phyloP scores from a whole-genome alignment of 2,329 filamentous ascomycete genomes.

The Penicillium sp. region DNA sequence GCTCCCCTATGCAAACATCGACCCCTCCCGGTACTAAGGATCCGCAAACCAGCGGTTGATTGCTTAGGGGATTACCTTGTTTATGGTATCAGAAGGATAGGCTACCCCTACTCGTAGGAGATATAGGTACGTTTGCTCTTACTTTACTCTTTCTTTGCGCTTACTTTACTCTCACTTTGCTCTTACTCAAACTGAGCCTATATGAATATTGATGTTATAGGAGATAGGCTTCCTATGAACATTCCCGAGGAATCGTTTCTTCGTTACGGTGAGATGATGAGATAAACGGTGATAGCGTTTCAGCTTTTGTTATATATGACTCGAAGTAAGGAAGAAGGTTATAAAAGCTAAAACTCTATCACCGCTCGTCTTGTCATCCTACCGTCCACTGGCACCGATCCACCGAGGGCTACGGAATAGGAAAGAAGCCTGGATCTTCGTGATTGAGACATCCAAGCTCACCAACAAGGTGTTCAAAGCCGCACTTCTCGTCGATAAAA shows the following conservation, averaged over 20 bases:
- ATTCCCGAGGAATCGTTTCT: conserved; percentile 14
- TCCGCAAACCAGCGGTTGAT: neutral
- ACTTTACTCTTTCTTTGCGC: too few species aligned
- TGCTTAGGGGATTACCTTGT: conserved; percentile 16
- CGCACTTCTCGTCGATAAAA: conserved; percentile 17
- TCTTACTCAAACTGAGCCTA: too few species aligned
- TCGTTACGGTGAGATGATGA: too few species aligned
- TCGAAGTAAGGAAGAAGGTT: conserved; percentile 28
- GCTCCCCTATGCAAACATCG: neutral
- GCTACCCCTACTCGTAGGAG: neutral
- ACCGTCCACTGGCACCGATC: conserved; percentile 26
- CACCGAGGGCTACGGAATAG: conserved; percentile 28
- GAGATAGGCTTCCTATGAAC: too few species aligned
- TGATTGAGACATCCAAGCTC: conserved; percentile 31
- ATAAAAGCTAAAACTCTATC: conserved; percentile 13
- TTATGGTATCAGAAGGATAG: conserved; percentile 19
- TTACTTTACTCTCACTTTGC: too few species aligned
- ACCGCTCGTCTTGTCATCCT: conserved; percentile 35
- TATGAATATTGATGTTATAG: too few species aligned
- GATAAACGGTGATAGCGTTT: too few species aligned
- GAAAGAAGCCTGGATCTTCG: conserved; percentile 24
- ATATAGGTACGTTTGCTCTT: too few species aligned
- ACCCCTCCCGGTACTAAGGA: neutral
- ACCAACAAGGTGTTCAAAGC: conserved; percentile 26
- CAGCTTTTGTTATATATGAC: too few species aligned